These are phyloP conservation scores for Afroboletus lepidellus DNA, from an alignment of 1,284 basidiomycete genomes.

Conservation along the genomic window DNA sequence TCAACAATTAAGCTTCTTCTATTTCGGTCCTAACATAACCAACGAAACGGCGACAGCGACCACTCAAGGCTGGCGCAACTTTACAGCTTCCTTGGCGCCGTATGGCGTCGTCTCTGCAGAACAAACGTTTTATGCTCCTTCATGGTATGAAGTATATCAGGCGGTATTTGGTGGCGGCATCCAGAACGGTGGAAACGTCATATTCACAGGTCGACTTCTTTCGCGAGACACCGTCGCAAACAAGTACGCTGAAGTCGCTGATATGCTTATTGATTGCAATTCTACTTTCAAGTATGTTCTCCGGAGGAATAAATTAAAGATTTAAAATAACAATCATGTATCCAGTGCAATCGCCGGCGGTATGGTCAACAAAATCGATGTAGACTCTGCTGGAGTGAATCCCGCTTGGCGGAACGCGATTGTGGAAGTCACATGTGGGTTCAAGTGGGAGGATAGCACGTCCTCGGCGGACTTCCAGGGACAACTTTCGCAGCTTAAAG, in stretches of 20 bases:
- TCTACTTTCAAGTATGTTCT: conserved; percentile 12
- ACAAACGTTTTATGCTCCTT: conserved; percentile 17
- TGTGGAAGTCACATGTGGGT: conserved; percentile 27
- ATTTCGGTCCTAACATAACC: conserved; percentile 33
- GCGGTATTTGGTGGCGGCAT: conserved; percentile 1
- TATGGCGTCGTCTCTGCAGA: conserved; percentile 5
- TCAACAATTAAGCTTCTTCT: conserved; percentile 21
- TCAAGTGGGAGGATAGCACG: conserved; percentile 36
- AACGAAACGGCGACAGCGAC: conserved; percentile 35
- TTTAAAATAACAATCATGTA: background rate
- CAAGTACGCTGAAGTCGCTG: conserved; percentile 30
- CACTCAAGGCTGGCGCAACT: conserved; percentile 32
- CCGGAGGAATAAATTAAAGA: too few species aligned
- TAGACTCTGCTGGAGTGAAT: conserved; percentile 40
- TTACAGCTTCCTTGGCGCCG: conserved; percentile 14
- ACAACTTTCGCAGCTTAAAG: conserved; percentile 23
- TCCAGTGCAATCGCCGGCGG: conserved; percentile 39
- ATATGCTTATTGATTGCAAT: conserved; percentile 24
- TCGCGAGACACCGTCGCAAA: conserved; percentile 33
- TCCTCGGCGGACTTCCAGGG: conserved; percentile 29
- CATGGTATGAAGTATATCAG: conserved; percentile 32
- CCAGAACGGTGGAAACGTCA: conserved; percentile 21
- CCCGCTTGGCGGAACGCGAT: conserved; percentile 44
- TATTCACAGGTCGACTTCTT: conserved; percentile 39
- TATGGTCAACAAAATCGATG: conserved; percentile 36